phyloP scores from a whole-genome alignment of 169 alveolate species.

The Plasmodium coatneyi region DNA sequence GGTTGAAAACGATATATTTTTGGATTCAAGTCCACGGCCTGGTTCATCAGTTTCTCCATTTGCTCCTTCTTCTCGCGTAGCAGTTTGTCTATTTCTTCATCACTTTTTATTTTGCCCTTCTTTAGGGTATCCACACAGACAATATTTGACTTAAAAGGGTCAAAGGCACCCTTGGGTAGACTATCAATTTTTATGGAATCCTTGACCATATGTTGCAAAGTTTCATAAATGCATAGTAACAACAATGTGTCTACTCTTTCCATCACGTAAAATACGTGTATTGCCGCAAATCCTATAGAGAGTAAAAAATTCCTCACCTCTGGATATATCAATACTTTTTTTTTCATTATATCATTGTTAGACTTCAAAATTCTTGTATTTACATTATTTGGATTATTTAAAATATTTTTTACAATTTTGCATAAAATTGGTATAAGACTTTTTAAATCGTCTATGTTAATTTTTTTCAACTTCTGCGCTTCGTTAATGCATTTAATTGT shows the following conservation, averaged over 20 bases:
- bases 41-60: constrained; percentile 51
- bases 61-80: constrained; percentile 48
- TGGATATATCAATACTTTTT: constrained; percentile 37
- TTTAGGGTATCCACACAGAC: constrained; percentile 42
- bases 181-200: constrained; percentile 28
- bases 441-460: constrained; percentile 27
- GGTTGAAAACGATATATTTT: constrained; percentile 23
- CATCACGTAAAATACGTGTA: constrained; percentile 47
- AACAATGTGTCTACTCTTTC: constrained; percentile 40
- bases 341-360: constrained; percentile 67
- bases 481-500: constrained; percentile 43
- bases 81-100: constrained; percentile 28
- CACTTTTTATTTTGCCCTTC: constrained; percentile 23
- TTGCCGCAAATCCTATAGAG: constrained; percentile 40
- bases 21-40: constrained; percentile 35
- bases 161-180: constrained; percentile 4
- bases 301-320: constrained; percentile 29
- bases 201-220: constrained; percentile 20
- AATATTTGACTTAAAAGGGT: constrained; percentile 58
- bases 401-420: constrained; percentile 65
- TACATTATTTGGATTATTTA: constrained; percentile 57
- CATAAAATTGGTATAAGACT: constrained; percentile 36
- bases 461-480: constrained; percentile 35
- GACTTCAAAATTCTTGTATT: constrained; percentile 66
- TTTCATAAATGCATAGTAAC: constrained; percentile 52